phyloP scores from a whole-genome alignment of 371 early-diverging fungal genomes.

The Smittium culicis region DNA sequence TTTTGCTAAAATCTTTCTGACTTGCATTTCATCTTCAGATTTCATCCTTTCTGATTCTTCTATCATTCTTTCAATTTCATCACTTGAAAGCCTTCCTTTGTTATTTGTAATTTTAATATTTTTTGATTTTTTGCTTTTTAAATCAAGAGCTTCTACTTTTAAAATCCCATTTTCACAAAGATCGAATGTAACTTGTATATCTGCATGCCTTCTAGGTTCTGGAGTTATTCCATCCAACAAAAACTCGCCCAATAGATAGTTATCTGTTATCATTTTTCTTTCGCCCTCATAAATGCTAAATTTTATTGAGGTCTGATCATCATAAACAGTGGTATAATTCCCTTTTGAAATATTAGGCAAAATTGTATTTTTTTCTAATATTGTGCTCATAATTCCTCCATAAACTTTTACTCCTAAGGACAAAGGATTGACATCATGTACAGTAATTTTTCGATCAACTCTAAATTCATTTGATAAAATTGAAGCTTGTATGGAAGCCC shows the following conservation, averaged over 20 bases:
- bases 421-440: slow-evolving; percentile 69
- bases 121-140: slow-evolving; percentile 84
- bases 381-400: slow-evolving; percentile 91
- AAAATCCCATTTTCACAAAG: slow-evolving; percentile 95
- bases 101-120: slow-evolving; percentile 96
- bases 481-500: slow-evolving; percentile 96
- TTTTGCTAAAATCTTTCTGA: slow-evolving; percentile 69
- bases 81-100: slow-evolving; percentile 93
- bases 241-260: slow-evolving; percentile 91
- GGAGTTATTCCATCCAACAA: slow-evolving; percentile 90
- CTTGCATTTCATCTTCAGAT: slow-evolving; percentile 83
- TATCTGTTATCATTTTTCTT: slow-evolving; percentile 89
- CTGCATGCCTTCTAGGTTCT: slow-evolving; percentile 92
- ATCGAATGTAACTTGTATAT: slow-evolving; percentile 96
- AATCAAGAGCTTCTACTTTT: slow-evolving; percentile 90
- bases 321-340: slow-evolving; percentile 92
- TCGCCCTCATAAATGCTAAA: slow-evolving; percentile 98
- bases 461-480: slow-evolving; percentile 81
- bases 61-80: slow-evolving; percentile 94
- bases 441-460: slow-evolving; percentile 64
- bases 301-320: slow-evolving; percentile 94
- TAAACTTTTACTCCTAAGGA: slow-evolving; percentile 80
- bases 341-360: slow-evolving; percentile 95
- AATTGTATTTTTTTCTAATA: slow-evolving; percentile 93
- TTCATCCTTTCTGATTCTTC: slow-evolving; percentile 90